Conservation (phyloP, 352 stramenopile genomes). For the Globisporangium paroecandrum region DNA sequence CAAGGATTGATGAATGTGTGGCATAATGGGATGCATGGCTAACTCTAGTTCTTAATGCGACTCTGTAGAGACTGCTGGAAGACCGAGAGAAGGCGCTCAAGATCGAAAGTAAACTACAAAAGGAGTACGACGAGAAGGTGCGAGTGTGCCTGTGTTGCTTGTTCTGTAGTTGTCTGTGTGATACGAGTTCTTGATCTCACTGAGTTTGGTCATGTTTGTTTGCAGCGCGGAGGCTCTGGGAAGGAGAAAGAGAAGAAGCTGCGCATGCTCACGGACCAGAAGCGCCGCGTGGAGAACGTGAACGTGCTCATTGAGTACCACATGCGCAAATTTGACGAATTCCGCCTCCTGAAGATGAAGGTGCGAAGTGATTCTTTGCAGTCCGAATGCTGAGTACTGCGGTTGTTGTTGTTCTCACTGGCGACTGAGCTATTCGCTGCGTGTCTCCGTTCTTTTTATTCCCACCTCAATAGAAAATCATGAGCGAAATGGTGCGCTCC, state of each 20-base stretch:
- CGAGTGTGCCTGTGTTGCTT: not conserved
- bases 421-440: not conserved
- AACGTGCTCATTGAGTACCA: constrained; percentile 72
- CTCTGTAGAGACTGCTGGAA: constrained; percentile 58
- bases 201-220: not conserved
- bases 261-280: constrained; percentile 79
- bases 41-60: not conserved
- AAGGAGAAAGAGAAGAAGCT: constrained; percentile 82
- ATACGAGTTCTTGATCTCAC: not conserved
- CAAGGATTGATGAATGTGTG: not conserved
- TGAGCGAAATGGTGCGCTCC: constrained; percentile 67
- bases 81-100: constrained; percentile 81
- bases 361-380: constrained; percentile 19
- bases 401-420: not conserved
- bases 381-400: not conserved
- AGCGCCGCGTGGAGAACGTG: constrained; percentile 80
- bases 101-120: constrained; percentile 71
- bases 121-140: constrained; percentile 62
- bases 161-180: not conserved
- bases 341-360: constrained; percentile 77
- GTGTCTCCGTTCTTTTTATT: not conserved
- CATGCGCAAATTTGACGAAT: constrained; percentile 70
- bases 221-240: constrained; percentile 36
- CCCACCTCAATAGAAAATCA: constrained; percentile 50
- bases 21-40: not conserved